Base-by-base conservation (phyloP, 805 yeast species). In the Kodamaea neixiangensis region DNA sequence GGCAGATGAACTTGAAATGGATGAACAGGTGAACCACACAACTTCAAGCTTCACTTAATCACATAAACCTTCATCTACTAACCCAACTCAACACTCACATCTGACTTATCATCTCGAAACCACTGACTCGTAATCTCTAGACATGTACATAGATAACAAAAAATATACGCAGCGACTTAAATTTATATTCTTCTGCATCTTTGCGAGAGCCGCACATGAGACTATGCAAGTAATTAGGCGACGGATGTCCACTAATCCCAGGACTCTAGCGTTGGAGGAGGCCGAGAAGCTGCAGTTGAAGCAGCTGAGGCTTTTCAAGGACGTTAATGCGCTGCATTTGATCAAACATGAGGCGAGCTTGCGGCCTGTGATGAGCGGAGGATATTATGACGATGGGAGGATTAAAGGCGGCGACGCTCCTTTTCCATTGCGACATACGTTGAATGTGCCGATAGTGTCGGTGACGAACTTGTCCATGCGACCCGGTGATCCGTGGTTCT, bases 401-500 rank as follows among this genome's bases (percentile, higher is more conserved):
- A 38, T 46, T 9, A 41, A 43, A 13, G 35, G 34, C 31, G 41
- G 37, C 6, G 35, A 46, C 11, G 43, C 49, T 1, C 52, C 55
- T 1, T 50, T 63, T n/a, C 55, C 65, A 2, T 51, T 72, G n/a
- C 55, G 59, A 19, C 68, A 67, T 49, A 57, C 70, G 9, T 57
- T 72, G 22, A 59, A 58, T 42, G 71, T 71, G 7, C 76, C 76
- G 1, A 50, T 73, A 11, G 55, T 57, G 7, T 54, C 71, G 2
- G 66, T 71, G 10, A 57, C 67, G 22, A 65, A 61, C 44, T 53
- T 73, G 29, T 57, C 60, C 17, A 61, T 71, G 22, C 65, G 64
- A 40, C 78, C 78, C 0, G 78, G 78, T 0, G 76, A 71, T 9
- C 60, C 53, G 0, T 47, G 57, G 21, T 73, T 72, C 50, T 53